Evolutionary conservation across 2,329 filamentous ascomycete genomes (phyloP), one percentile per base, ranked within the genome.

Genomic region (Apiospora marii): DNA sequence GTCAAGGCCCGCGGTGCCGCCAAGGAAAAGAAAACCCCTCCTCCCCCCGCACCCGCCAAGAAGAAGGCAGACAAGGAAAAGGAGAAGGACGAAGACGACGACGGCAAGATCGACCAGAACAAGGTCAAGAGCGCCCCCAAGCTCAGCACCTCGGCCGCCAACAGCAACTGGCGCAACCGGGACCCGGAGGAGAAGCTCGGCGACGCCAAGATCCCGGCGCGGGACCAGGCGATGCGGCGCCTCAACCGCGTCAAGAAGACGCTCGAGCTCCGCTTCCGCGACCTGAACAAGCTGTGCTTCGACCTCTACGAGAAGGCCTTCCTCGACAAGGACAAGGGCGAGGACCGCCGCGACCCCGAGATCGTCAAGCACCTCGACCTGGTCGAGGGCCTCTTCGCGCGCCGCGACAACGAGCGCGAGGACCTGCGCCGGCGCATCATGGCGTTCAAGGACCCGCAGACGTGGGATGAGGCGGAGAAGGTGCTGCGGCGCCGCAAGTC

Each of bases 341-440:
- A 64, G 30, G 58, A 64, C 34, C 58, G 58, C 3, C 58, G 58
- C 58, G 58, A 64, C 58, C 58, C 58, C 2, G 34, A 64, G 3
- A 41, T 64, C 58, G 58, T 41, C 30, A 7, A 14, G 3, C 58
- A 64, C 34, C 58, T 64, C 34, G 58, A 64, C 30, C 30, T 22
- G 6, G 6, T 41, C 58, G 58, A 64, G 34, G 58, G 58, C 58
- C 58, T 64, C 8, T 41, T 64, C 34, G 58, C 8, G 7, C 34
- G 34, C 6, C 34, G 58, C 30, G 58, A 64, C 34, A 64, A 64
- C 58, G 58, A 64, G 58, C 58, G 58, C 22, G 58, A 64, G 34
- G 58, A 64, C 30, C 58, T 37, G 3, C 58, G 58, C 1, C 58
- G 58, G 2, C 30, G 34, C 19, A 22, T 64, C 19, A 10, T 64